A percentile compares a stretch with the other conserved stretches of the same genome.
These are phyloP conservation scores for Rutstroemia sydowiana DNA, from an alignment of 2,329 filamentous ascomycete species.

Conservation along the genomic window DNA sequence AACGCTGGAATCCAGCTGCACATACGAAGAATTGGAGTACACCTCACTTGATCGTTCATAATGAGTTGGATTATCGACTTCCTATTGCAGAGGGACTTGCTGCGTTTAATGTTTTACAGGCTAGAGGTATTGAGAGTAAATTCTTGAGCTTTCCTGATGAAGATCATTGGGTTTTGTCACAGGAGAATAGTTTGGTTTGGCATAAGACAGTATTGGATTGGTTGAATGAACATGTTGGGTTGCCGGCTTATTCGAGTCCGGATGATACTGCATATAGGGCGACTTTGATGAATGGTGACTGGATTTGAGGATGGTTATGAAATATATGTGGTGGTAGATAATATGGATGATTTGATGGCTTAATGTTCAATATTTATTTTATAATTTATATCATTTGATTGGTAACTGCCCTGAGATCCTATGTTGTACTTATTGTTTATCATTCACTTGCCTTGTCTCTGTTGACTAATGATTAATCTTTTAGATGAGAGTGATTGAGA, in stretches of 20 bases:
- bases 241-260: constrained; percentile 3
- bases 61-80: constrained; percentile 77
- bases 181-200: constrained; percentile 82
- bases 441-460: too few relatives aligned
- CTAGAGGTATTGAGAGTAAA: constrained; percentile 49
- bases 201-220: constrained; percentile 77
- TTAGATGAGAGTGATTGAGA: too few relatives aligned
- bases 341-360: too few relatives aligned
- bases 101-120: constrained; percentile 49
- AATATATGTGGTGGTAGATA: too few relatives aligned
- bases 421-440: too few relatives aligned
- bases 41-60: constrained; percentile 81
- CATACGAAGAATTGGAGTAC: constrained; percentile 67
- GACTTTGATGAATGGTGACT: constrained; percentile 1
- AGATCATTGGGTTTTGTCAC: constrained; percentile 73
- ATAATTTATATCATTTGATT: too few relatives aligned
- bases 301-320: constrained; percentile 10
- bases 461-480: too few relatives aligned
- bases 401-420: too few relatives aligned
- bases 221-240: constrained; percentile 40
- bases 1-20: constrained; percentile 58
- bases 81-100: constrained; percentile 68
- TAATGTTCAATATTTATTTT: too few relatives aligned
- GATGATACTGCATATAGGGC: constrained; percentile 5
- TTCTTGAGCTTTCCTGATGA: constrained; percentile 61